Evolutionary conservation across 805 yeast species (phyloP), one percentile per base, ranked within the genome.

Genomic region (Hanseniaspora valbyensis): DNA sequence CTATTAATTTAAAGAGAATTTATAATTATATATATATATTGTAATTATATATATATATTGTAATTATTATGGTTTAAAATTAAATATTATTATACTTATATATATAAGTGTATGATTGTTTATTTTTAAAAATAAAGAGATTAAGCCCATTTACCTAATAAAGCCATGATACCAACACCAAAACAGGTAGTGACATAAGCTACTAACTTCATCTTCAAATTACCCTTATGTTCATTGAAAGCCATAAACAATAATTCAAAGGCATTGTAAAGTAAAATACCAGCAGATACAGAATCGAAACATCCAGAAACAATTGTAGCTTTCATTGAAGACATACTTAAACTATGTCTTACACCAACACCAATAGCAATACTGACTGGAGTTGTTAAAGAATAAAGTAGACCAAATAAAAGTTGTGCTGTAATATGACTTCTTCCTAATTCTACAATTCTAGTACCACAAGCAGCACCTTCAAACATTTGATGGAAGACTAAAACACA

Each of bases 391-490:
- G 77, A 65, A 60, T 69, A 81, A 8, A 65, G 75, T 1, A 63
- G 14, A n/a, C 75, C 75, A 54, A 77, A 63, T 0, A 75, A n/a
- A 77, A 81, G 77, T 16, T 86, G 86, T 0, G 81, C 73, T 57
- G 64, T 68, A 18, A 54, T 33, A 7, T 57, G 45, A 2, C 81
- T 78, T 77, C 80, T 78, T 28, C 66, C 58, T 0, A 77, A 70
- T 28, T 71, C 72, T 1, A 87, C 82, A 33, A 83, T 70, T 64
- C 95, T 76, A 8, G 90, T 74, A 22, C 95, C 95, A 56, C 86
- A 69, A 53, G 95, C 95, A 44, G 86, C 70, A 44, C 95, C 95
- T 67, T 85, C 95, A 60, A 85, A 85, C 70, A 80, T 71, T 65
- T 85, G 95, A 62, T 86, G 88, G 71, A 77, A 78, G 4, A 80